Evolutionary conservation across 345 rosid species (phyloP).

Genomic region (Cardamine chenopodiifolia): DNA sequence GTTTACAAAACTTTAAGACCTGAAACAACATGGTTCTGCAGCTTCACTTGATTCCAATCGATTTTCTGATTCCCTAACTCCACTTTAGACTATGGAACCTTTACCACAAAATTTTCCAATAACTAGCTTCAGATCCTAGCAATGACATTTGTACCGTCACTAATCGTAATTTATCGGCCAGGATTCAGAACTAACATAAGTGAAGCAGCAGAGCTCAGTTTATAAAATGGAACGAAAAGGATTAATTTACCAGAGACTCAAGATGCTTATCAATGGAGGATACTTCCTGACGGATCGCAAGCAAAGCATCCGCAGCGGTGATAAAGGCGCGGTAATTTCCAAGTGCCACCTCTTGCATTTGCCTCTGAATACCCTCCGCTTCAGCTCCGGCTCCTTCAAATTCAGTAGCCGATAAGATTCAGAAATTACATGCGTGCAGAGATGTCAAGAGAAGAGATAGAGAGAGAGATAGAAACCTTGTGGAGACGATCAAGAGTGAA

Average conservation of each 20-base stretch:
- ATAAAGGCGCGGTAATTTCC: slow-evolving; percentile 94
- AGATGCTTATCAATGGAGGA: slow-evolving; percentile 89
- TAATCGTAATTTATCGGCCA: not conserved
- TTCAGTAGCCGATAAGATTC: slow-evolving; percentile 18
- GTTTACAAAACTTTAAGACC: slow-evolving; percentile 3
- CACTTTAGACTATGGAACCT: not conserved
- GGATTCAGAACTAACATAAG: not conserved
- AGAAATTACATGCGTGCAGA: slow-evolving; percentile 13
- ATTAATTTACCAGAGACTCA: slow-evolving; percentile 64
- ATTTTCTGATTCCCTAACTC: not conserved
- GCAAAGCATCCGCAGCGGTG: slow-evolving; percentile 88
- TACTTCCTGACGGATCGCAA: slow-evolving; percentile 81
- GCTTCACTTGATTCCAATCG: not conserved
- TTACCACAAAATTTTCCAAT: not conserved
- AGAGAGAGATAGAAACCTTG: slow-evolving; percentile 58
- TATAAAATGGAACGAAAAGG: not conserved
- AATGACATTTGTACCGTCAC: not conserved
- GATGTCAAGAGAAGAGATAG: slow-evolving; percentile 18
- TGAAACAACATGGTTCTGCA: not conserved
- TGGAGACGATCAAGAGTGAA: slow-evolving; percentile 99
- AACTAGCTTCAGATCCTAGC: slow-evolving; percentile 26
- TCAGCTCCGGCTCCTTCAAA: slow-evolving; percentile 89
- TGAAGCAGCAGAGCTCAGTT: not conserved
- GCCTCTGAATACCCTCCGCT: slow-evolving; percentile 91
- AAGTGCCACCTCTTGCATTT: slow-evolving; percentile 98